phyloP scores from a whole-genome alignment of 352 stramenopile genomes.

The Pythium rishiriense region DNA sequence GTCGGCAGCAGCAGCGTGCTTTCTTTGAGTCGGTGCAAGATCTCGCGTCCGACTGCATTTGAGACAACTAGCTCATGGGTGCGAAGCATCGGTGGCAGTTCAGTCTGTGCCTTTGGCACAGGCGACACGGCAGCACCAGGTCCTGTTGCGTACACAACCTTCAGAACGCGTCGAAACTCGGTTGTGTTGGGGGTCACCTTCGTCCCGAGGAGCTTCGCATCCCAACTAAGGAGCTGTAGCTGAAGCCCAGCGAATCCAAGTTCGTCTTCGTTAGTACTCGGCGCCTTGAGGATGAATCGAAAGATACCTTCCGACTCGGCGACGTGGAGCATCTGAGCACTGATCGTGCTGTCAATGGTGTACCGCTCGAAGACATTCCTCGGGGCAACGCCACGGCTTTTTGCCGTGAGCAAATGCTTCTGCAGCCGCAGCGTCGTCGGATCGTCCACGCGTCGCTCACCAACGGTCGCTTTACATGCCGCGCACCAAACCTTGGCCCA shows the following conservation, averaged over 20 bases:
- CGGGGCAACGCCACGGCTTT: not conserved
- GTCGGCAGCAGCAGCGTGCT: constrained; percentile 49
- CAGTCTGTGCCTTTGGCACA: not conserved
- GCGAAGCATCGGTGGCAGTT: constrained; percentile 25
- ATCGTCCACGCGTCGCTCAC: constrained; percentile 39
- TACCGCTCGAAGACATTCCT: constrained; percentile 63
- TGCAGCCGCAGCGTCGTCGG: constrained; percentile 51
- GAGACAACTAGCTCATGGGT: constrained; percentile 40
- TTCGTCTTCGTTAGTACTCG: not conserved
- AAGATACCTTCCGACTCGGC: constrained; percentile 77
- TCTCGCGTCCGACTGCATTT: constrained; percentile 31
- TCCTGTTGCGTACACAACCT: constrained; percentile 50
- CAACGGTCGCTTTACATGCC: constrained; percentile 40
- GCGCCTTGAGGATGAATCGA: constrained; percentile 43
- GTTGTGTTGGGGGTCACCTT: constrained; percentile 1
- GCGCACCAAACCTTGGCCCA: constrained; percentile 47
- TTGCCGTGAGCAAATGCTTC: constrained; percentile 54
- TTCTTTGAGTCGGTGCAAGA: constrained; percentile 38
- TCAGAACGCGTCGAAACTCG: constrained; percentile 61
- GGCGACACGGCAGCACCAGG: not conserved
- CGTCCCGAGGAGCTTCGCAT: constrained; percentile 53
- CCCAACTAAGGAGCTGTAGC: constrained; percentile 73
- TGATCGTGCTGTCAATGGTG: constrained; percentile 71
- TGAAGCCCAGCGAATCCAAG: constrained; percentile 22
- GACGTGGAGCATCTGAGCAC: constrained; percentile 62